A percentile compares a stretch with the other conserved stretches of the same genome.
Conservation (phyloP, 2,329 filamentous ascomycete genomes). For the Chrysoporthe puriensis region DNA sequence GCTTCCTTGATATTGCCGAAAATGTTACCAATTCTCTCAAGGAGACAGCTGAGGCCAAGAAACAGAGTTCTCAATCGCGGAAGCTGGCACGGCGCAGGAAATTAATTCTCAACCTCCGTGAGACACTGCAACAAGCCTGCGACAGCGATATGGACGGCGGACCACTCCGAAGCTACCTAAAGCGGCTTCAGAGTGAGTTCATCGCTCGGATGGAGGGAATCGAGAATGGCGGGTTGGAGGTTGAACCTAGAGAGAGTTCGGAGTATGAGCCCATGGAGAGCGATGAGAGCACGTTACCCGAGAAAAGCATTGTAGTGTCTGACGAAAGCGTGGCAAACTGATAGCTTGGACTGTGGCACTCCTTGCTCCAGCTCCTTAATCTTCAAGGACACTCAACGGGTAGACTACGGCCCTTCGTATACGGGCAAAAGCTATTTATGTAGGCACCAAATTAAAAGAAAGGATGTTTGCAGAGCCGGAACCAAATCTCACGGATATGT, state of each 20-base stretch:
- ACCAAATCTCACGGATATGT: neutral
- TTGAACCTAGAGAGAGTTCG: neutral
- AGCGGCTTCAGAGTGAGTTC: slow-evolving; percentile 75
- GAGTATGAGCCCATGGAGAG: neutral
- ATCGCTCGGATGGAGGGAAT: slow-evolving; percentile 70
- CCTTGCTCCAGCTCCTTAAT: neutral
- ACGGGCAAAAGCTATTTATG: neutral
- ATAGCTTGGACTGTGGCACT: neutral
- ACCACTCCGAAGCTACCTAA: slow-evolving; percentile 66
- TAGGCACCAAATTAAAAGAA: neutral
- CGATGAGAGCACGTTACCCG: neutral
- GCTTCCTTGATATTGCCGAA: slow-evolving; percentile 70
- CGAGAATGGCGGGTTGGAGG: slow-evolving; percentile 40
- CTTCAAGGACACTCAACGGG: neutral
- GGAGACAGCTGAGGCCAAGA: slow-evolving; percentile 58
- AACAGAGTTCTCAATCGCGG: slow-evolving; percentile 60
- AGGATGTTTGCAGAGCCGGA: neutral
- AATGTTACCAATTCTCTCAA: slow-evolving; percentile 66
- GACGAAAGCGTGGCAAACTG: neutral
- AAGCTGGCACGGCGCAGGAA: slow-evolving; percentile 68
- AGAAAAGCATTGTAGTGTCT: neutral
- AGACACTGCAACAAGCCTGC: slow-evolving; percentile 71
- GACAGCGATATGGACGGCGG: slow-evolving; percentile 68
- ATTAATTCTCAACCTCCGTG: slow-evolving; percentile 72
- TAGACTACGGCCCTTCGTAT: no score